Evolutionary conservation across 495 filamentous ascomycete genomes (phyloP).

Genomic region (Haplographium delicatum): DNA sequence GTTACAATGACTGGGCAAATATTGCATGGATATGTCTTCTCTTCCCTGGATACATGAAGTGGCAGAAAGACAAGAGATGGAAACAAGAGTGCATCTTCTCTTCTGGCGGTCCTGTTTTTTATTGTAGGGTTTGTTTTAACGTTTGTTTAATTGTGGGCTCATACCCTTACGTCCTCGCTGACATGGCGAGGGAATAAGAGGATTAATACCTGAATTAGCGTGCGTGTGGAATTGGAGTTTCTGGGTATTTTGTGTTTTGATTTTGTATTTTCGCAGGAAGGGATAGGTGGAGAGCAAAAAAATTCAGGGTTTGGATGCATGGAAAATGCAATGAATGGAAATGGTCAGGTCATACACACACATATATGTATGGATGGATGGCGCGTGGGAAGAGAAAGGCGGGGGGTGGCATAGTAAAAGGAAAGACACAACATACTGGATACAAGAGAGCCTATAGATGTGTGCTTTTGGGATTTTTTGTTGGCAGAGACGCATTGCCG

Average conservation of each 20-base stretch:
- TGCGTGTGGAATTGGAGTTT: slow-evolving; percentile 1
- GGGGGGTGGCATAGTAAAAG: not conserved
- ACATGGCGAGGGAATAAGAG: not conserved
- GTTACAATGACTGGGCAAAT: slow-evolving; percentile 4
- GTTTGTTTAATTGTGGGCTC: not conserved
- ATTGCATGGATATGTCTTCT: not conserved
- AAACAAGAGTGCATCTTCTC: too few species aligned
- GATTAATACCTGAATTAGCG: not conserved
- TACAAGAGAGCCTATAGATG: not conserved
- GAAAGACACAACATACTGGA: not conserved
- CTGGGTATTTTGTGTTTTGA: not conserved
- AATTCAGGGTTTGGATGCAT: too few species aligned
- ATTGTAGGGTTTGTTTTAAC: not conserved
- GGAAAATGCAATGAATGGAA: too few species aligned
- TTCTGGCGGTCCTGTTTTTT: not conserved
- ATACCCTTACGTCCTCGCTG: too few species aligned
- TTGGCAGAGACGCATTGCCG: too few species aligned
- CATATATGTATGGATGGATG: too few species aligned
- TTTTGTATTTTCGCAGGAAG: not conserved
- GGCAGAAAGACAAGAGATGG: not conserved
- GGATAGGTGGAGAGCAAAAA: too few species aligned
- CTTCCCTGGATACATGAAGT: not conserved
- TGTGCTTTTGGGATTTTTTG: not conserved
- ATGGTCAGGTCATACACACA: too few species aligned
- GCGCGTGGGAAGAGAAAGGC: too few species aligned